A percentile compares a stretch with the other conserved stretches of the same genome.
phyloP scores from a whole-genome alignment of 805 yeast genomes.

The Candida verbasci region DNA sequence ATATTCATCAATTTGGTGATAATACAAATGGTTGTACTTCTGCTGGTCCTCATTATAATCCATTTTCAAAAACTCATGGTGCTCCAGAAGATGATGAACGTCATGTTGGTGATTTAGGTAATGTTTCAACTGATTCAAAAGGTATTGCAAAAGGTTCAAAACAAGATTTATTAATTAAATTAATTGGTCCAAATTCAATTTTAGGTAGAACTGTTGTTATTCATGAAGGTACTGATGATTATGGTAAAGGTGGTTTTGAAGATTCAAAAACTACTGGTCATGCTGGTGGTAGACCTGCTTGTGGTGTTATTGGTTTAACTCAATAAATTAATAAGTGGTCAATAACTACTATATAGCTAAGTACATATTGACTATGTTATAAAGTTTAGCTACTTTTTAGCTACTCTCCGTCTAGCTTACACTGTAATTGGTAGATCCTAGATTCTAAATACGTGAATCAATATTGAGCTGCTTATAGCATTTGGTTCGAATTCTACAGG shows the following conservation, averaged over 20 bases:
- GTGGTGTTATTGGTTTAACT: conserved; percentile 92
- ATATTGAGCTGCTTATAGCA: no score
- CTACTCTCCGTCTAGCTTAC: no score
- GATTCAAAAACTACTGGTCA: conserved; percentile 94
- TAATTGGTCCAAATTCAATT: conserved; percentile 83
- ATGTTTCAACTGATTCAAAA: conserved; percentile 76
- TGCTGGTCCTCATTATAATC: conserved; percentile 97
- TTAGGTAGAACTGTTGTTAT: conserved; percentile 94
- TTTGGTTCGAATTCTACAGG: no score
- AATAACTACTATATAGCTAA: no score
- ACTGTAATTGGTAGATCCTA: no score
- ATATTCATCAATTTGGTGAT: conserved; percentile 97
- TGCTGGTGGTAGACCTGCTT: conserved; percentile 97
- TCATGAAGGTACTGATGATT: conserved; percentile 89
- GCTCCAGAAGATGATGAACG: conserved; percentile 77
- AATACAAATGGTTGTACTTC: conserved; percentile 99
- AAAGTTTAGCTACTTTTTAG: no score
- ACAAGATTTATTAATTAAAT: conserved; percentile 71
- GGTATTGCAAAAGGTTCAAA: conserved; percentile 92
- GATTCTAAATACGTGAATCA: no score
- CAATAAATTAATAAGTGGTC: no score
- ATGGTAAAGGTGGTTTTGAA: conserved; percentile 89
- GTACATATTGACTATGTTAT: no score
- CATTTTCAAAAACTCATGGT: conserved; percentile 85
- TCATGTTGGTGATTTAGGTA: conserved; percentile 97